Evolutionary conservation across 2,329 filamentous ascomycete species (phyloP).

Genomic region (Niveomyces coronatus): DNA sequence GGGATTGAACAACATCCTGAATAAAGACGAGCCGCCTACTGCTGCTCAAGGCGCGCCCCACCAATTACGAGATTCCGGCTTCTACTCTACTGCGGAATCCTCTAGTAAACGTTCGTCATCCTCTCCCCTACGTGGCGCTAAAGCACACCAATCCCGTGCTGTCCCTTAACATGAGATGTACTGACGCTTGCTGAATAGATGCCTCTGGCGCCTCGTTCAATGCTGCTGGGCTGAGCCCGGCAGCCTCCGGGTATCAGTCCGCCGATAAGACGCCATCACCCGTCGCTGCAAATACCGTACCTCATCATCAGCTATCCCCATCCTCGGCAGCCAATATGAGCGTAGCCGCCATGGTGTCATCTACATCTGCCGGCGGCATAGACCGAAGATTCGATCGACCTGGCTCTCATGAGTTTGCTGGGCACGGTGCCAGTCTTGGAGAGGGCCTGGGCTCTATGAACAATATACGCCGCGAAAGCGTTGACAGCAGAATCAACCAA

Average conservation of each 20-base stretch:
- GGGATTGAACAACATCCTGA: conserved; percentile 29
- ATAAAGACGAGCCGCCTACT: conserved; percentile 23
- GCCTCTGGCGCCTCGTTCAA: conserved; percentile 30
- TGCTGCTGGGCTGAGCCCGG: conserved; percentile 28
- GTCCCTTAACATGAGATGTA: not conserved
- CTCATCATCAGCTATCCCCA: conserved; percentile 45
- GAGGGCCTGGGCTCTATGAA: conserved; percentile 31
- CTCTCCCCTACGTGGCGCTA: conserved; percentile 4
- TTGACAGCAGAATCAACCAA: conserved; percentile 69
- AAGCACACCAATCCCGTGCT: not conserved
- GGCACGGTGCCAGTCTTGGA: conserved; percentile 21
- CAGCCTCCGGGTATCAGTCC: conserved; percentile 38
- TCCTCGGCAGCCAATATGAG: conserved; percentile 52
- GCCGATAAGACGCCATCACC: conserved; percentile 55
- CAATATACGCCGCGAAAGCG: conserved; percentile 58
- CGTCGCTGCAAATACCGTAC: conserved; percentile 38
- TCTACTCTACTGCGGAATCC: conserved; percentile 32
- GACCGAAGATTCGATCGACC: conserved; percentile 34
- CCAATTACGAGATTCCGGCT: conserved; percentile 31
- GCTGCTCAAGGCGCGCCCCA: conserved; percentile 18
- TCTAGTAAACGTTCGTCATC: conserved; percentile 31
- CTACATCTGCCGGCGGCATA: conserved; percentile 36
- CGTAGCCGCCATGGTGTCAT: conserved; percentile 55
- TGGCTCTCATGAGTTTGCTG: conserved; percentile 25
- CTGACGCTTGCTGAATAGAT: conserved; percentile 17